phyloP scores from a whole-genome alignment of 306 rosid species.

The Vigna trinervia region DNA sequence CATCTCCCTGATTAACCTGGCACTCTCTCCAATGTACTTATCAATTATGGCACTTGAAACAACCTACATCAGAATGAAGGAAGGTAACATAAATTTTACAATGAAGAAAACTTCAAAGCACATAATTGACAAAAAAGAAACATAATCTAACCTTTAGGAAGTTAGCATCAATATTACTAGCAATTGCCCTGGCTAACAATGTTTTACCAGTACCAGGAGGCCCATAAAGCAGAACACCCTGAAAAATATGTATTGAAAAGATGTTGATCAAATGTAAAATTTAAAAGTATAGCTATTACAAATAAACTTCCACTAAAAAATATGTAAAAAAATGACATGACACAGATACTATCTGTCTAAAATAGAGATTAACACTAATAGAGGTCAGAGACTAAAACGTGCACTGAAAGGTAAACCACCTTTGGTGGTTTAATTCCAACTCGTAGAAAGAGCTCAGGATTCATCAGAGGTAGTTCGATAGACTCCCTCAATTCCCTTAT shows the following conservation, averaged over 20 bases:
- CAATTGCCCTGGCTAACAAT: constrained; percentile 94
- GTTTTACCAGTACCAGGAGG: constrained; percentile 99
- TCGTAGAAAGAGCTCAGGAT: constrained; percentile 92
- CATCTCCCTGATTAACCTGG: constrained; percentile 94
- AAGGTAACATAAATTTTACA: constrained; percentile 31
- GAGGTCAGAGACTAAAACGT: constrained; percentile 16
- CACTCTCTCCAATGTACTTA: constrained; percentile 96
- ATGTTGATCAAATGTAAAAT: constrained; percentile 37
- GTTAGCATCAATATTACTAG: constrained; percentile 95
- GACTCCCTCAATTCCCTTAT: constrained; percentile 96
- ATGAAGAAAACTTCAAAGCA: constrained; percentile 15
- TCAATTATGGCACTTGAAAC: constrained; percentile 98
- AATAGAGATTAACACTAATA: not conserved
- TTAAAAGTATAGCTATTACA: constrained; percentile 13
- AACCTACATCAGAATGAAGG: constrained; percentile 58
- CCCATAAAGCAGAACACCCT: constrained; percentile 98
- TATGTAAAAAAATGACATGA: constrained; percentile 5
- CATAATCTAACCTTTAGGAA: constrained; percentile 74
- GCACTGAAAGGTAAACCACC: constrained; percentile 53
- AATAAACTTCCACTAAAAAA: constrained; percentile 1
- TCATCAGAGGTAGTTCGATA: constrained; percentile 93
- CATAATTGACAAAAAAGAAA: not conserved
- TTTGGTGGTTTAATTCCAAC: constrained; percentile 99
- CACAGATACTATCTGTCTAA: not conserved
- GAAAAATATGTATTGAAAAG: constrained; percentile 39